Evolutionary conservation across 1,284 basidiomycete genomes (phyloP).

Genomic region (Papiliotrema nemorosa): DNA sequence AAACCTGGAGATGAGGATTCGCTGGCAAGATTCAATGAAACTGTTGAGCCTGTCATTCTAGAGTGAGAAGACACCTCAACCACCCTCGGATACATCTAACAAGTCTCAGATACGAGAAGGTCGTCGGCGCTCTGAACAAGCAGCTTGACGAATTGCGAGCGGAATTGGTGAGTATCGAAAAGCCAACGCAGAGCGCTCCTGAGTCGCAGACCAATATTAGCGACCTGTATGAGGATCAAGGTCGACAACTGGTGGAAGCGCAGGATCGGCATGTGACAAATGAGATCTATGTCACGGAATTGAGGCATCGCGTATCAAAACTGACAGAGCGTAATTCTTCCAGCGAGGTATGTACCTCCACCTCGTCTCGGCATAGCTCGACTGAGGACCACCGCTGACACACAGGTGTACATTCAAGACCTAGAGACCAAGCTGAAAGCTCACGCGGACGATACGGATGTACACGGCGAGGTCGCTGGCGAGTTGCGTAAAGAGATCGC

Average conservation of each 20-base stretch:
- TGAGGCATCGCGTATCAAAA: constrained; percentile 74
- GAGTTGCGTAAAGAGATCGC: constrained; percentile 80
- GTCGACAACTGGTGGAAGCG: constrained; percentile 66
- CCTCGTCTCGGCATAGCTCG: background rate
- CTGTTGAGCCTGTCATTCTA: constrained; percentile 95
- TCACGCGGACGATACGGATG: constrained; percentile 71
- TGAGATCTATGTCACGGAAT: constrained; percentile 80
- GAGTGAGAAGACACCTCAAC: constrained; percentile 57
- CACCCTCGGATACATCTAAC: background rate
- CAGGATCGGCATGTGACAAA: constrained; percentile 68
- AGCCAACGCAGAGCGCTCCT: background rate
- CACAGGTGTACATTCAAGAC: constrained; percentile 78
- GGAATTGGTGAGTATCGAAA: constrained; percentile 57
- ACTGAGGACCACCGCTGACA: constrained; percentile 6
- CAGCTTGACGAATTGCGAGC: constrained; percentile 86
- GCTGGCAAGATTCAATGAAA: constrained; percentile 79
- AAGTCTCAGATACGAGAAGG: constrained; percentile 73
- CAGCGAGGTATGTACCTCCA: constrained; percentile 63
- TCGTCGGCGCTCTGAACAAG: constrained; percentile 83
- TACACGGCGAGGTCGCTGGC: constrained; percentile 68
- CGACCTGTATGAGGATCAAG: constrained; percentile 85
- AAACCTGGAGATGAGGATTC: constrained; percentile 60
- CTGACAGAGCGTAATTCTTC: constrained; percentile 82
- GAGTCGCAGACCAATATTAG: constrained; percentile 52
- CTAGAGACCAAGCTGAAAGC: constrained; percentile 83